Evolutionary conservation across 768 basidiomycete genomes (phyloP), one percentile per base, ranked within the genome.

Genomic region (Panaeolus papilionaceus): DNA sequence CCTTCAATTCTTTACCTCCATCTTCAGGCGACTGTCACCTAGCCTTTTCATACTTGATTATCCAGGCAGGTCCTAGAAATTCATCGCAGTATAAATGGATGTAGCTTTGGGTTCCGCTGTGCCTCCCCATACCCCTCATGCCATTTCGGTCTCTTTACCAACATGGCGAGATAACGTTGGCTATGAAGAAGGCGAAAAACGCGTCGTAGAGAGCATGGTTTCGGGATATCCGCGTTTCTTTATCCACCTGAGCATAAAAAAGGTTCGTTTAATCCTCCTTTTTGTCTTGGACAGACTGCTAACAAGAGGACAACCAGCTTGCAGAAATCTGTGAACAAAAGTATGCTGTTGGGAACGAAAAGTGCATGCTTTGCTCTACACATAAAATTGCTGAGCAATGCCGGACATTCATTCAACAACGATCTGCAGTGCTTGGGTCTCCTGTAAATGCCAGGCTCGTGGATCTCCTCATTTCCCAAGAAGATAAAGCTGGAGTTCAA

Each of bases 181-280:
- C 12, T 98, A 98, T 72, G 97, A 98, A 78, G 92, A 95, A 72
- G 94, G 94, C 18, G 90, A 92, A 9, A 87, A 91, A 71, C 84
- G 95, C 42, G 89, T 98, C 5, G 74, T 92, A 0, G 86, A 92
- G 66, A 81, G 79, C 6, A 94, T 97, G 96, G 87, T 92, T 47
- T 86, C 89, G 3, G 97, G 96, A 4, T 99, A 99, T 75, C 97
- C 97, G 0, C 82, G 97, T 64, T 99, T 99, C 79, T 98, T 97
- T 79, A 92, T 98, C 64, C 93, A 98, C 77, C 79, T 88, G 37
- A 91, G 85, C 69, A 95, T 98, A 47, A 86, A 87, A 73, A 93
- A 94, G 84, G 97, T 95, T 74, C 70, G 85, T 78, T 11, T 26
- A 28, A 28, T 51, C 40, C 10, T 61, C n/a, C 11, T 64, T 58